Evolutionary conservation across 2,329 filamentous ascomycete species (phyloP).

Genomic region (Emericellopsis cladophorae): DNA sequence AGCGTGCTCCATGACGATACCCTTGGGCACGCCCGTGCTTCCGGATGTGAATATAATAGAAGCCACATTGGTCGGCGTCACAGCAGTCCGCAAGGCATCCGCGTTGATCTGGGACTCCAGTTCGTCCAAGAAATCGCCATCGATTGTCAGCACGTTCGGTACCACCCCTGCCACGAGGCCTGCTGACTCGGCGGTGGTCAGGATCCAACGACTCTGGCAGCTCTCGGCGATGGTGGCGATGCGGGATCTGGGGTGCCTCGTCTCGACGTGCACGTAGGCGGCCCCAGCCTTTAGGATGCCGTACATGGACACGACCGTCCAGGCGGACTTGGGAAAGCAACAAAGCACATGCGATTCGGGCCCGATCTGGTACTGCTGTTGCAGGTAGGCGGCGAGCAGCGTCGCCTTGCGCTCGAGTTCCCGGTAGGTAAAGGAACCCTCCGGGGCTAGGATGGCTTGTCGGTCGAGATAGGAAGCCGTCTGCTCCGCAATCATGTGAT

Average conservation of each 20-base stretch:
- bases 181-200: too few relatives aligned
- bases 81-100: too few relatives aligned
- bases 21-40: slow-evolving; percentile 11
- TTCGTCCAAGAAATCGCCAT: too few relatives aligned
- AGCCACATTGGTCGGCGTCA: not conserved
- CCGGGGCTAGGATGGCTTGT: slow-evolving; percentile 21
- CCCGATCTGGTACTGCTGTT: slow-evolving; percentile 8
- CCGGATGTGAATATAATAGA: slow-evolving; percentile 5
- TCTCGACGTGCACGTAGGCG: slow-evolving; percentile 1
- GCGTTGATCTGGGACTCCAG: too few relatives aligned
- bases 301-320: slow-evolving; percentile 5
- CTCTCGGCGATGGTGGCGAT: too few relatives aligned
- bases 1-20: slow-evolving; percentile 9
- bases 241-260: too few relatives aligned
- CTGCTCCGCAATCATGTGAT: not conserved
- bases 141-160: too few relatives aligned
- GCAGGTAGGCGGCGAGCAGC: not conserved
- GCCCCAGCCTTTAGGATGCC: slow-evolving; percentile 5
- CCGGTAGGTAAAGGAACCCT: slow-evolving; percentile 1
- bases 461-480: slow-evolving; percentile 10
- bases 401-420: slow-evolving; percentile 11
- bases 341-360: slow-evolving; percentile 7
- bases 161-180: too few relatives aligned
- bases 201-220: too few relatives aligned
- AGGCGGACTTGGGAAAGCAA: slow-evolving; percentile 6